Conservation (phyloP, 2,329 filamentous ascomycete genomes). For the Calonectria ilicicola region DNA sequence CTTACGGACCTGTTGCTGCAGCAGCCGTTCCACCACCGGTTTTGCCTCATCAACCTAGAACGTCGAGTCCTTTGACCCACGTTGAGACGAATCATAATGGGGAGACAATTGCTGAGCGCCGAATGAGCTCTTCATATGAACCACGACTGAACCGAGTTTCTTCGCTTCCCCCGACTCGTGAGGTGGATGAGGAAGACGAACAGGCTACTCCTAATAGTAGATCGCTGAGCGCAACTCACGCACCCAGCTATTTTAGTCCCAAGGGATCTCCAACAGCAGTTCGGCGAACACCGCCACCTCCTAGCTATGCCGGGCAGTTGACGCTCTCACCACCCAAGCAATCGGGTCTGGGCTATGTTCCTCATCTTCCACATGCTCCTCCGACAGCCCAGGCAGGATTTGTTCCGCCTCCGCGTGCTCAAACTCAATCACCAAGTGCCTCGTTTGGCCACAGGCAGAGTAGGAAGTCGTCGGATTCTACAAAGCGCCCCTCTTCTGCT, state of each 20-base stretch:
- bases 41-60: constrained; percentile 71
- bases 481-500: constrained; percentile 66
- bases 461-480: constrained; percentile 53
- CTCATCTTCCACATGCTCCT: constrained; percentile 56
- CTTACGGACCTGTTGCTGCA: constrained; percentile 51
- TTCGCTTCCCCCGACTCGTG: constrained; percentile 70
- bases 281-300: constrained; percentile 64
- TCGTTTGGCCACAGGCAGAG: constrained; percentile 53
- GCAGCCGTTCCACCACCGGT: constrained; percentile 56
- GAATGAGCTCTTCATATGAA: constrained; percentile 66
- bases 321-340: constrained; percentile 69
- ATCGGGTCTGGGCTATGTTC: constrained; percentile 62
- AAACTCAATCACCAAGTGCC: constrained; percentile 72
- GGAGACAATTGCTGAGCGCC: constrained; percentile 60
- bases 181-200: constrained; percentile 71
- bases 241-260: constrained; percentile 51
- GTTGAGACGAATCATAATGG: constrained; percentile 64
- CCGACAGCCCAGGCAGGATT: constrained; percentile 54
- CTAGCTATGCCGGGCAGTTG: constrained; percentile 53
- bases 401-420: constrained; percentile 68
- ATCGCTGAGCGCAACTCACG: constrained; percentile 41
- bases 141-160: constrained; percentile 65
- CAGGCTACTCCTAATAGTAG: constrained; percentile 41
- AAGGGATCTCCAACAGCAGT: constrained; percentile 45
- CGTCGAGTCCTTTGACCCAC: constrained; percentile 74